Evolutionary conservation across 305 asterid genomes (phyloP), one percentile per base, ranked within the genome.

Genomic region (Solanum chacoense): DNA sequence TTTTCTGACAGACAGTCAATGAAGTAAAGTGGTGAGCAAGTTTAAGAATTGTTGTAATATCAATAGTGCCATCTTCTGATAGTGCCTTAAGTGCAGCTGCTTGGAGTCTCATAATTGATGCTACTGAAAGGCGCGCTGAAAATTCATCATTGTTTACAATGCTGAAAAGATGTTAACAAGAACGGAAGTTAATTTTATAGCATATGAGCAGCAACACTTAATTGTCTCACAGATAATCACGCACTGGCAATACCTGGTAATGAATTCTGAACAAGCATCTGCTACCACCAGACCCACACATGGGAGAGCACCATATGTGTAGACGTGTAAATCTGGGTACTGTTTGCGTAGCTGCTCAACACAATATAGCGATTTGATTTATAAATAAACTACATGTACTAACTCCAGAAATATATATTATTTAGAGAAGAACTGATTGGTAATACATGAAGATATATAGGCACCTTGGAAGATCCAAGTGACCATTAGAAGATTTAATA

Each of bases 251-350:
- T 63, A 90, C 92, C 92, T 90, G 76, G 92, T 90, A 74, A 90
- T 85, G 88, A 90, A 90, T 12, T 87, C 88, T 37, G 89, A 88
- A 59, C 92, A 89, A 65, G 88, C 89, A 65, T 89, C 89, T 80
- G 92, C 92, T 45, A 88, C 90, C 89, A 50, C 88, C 37, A 89
- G 63, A 89, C 89, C 90, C 83, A 90, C 74, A 84, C 91, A 90
- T 35, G 92, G 92, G 86, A 89, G 91, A 63, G 92, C 87, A n/a
- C 92, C 92, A 87, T 73, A 90, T 38, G 92, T 84, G 85, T 87
- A 90, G 22, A 90, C 92, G 73, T 84, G 92, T 85, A 90, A 87
- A 63, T 87, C 77, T 83, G 92, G 92, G 32, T 59, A 90, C 38
- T 36, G 90, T 59, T 65, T 75, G 85, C 76, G 71, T 71, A 90